Conservation (phyloP, 148 eudicot species). For the Heliamphora exappendiculata region DNA sequence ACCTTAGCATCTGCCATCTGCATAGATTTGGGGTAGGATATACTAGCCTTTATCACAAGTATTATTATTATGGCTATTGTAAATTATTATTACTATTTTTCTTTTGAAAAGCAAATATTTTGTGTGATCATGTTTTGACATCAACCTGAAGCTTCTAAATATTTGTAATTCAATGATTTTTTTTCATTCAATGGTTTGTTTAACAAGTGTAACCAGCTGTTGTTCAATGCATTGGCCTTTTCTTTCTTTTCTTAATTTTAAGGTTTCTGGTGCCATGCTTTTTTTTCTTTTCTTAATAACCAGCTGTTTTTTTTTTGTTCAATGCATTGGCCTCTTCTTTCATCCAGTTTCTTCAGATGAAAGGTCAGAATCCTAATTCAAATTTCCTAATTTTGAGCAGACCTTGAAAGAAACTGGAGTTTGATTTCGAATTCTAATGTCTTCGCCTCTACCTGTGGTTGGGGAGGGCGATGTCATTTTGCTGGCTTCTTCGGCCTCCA, state of each 20-base stretch:
- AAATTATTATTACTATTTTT: background rate
- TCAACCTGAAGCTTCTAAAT: background rate
- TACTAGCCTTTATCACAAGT: no score
- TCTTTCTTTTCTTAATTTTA: background rate
- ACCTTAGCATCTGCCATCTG: background rate
- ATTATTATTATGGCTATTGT: no score
- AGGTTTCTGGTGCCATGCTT: background rate
- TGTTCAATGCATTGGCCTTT: background rate
- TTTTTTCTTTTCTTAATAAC: background rate
- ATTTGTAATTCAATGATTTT: background rate
- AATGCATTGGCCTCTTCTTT: no score
- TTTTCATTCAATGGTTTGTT: slow-evolving; percentile 5
- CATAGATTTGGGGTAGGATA: background rate
- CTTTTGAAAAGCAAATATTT: background rate
- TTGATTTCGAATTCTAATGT: slow-evolving; percentile 23
- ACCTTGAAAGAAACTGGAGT: background rate
- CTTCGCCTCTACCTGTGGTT: slow-evolving; percentile 28
- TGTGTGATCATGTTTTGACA: slow-evolving; percentile 5
- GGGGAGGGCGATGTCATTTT: slow-evolving; percentile 28
- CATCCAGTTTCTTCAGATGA: no score
- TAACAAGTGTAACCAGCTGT: background rate
- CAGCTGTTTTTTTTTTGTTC: no score
- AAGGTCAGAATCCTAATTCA: slow-evolving; percentile 2
- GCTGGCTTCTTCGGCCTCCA: slow-evolving; percentile 28
- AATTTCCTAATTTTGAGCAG: slow-evolving; percentile 8